Conservation (phyloP, 176 grass and related monocot genomes). For the Ensete ventricosum region DNA sequence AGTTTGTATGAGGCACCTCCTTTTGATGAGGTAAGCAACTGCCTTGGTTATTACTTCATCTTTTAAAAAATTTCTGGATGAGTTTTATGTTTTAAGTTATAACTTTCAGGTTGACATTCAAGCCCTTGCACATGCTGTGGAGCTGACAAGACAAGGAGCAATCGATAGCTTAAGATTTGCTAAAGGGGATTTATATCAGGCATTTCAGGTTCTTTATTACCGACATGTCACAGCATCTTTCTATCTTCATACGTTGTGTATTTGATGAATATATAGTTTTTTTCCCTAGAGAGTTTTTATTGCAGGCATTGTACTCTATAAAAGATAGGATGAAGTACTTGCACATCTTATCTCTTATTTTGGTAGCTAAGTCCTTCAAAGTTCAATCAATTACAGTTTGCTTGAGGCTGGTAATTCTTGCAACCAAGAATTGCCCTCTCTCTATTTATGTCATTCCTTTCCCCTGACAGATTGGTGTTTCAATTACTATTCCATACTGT, state of each 20-base stretch:
- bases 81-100: conserved; percentile 26
- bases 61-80: conserved; percentile 11
- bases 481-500: too few relatives aligned
- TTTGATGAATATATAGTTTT: neutral
- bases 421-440: neutral
- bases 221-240: neutral
- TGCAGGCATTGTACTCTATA: neutral
- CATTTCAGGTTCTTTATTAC: conserved; percentile 69
- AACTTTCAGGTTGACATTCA: conserved; percentile 88
- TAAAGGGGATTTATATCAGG: conserved; percentile 87
- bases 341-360: neutral
- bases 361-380: neutral
- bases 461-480: neutral
- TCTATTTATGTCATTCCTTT: neutral
- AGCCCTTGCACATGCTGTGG: conserved; percentile 89
- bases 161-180: conserved; percentile 96
- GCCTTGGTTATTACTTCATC: conserved; percentile 14
- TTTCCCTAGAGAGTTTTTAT: neutral
- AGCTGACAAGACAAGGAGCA: conserved; percentile 93
- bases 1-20: conserved; percentile 65
- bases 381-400: neutral
- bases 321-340: neutral
- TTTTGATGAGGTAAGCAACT: conserved; percentile 75
- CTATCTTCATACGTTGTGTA: neutral
- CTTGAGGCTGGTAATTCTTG: neutral